Percentiles rank a stretch among this genome's conserved stretches.
Conservation (phyloP, 768 basidiomycete species). For the Hebeloma cylindrosporum region DNA sequence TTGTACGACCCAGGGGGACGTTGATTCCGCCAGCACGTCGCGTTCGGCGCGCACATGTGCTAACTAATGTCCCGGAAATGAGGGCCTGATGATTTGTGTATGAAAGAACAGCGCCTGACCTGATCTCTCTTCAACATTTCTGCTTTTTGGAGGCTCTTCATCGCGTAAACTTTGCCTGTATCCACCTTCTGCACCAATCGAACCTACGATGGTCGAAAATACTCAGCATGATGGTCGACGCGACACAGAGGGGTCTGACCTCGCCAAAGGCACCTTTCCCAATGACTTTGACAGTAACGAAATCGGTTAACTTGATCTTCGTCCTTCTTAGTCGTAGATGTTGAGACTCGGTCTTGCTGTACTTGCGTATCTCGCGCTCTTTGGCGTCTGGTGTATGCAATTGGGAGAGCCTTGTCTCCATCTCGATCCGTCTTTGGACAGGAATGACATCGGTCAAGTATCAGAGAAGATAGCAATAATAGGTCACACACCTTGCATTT, state of each 20-base stretch:
- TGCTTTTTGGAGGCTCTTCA: slow-evolving; percentile 97
- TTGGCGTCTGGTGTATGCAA: slow-evolving; percentile 77
- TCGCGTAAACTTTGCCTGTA: slow-evolving; percentile 97
- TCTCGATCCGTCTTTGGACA: slow-evolving; percentile 72
- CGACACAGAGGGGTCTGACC: slow-evolving; percentile 42
- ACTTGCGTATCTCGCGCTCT: slow-evolving; percentile 83
- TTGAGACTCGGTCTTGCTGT: slow-evolving; percentile 83
- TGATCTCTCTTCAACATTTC: slow-evolving; percentile 99
- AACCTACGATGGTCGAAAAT: slow-evolving; percentile 49
- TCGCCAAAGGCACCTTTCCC: slow-evolving; percentile 99
- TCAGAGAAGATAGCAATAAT: neutral
- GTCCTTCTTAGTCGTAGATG: slow-evolving; percentile 92
- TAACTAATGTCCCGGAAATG: slow-evolving; percentile 49
- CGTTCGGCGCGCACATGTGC: slow-evolving; percentile 97
- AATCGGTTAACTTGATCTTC: slow-evolving; percentile 90
- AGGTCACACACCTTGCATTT: slow-evolving; percentile 70
- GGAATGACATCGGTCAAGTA: neutral
- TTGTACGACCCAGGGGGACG: slow-evolving; percentile 96
- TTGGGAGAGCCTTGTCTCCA: slow-evolving; percentile 83
- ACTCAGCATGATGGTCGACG: slow-evolving; percentile 12
- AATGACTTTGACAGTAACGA: slow-evolving; percentile 96
- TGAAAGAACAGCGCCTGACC: slow-evolving; percentile 46
- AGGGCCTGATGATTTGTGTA: slow-evolving; percentile 3
- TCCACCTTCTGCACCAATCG: slow-evolving; percentile 96
- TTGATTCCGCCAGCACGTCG: slow-evolving; percentile 94